Conservation (phyloP, 768 basidiomycete species). For the Dentipellis sp. region DNA sequence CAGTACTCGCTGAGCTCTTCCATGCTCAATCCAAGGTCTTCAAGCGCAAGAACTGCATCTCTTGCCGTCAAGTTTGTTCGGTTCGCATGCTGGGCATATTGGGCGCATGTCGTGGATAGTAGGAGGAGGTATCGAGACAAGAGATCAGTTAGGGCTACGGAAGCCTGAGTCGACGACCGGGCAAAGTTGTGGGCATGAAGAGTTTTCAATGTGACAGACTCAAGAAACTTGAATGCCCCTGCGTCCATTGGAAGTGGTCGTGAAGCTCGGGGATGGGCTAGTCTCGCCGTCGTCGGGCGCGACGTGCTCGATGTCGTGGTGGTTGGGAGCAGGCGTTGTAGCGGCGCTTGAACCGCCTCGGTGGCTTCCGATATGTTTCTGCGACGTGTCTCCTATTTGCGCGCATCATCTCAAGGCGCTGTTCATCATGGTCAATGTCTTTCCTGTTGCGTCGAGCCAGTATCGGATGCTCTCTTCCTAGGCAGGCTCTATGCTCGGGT, state of each 20-base stretch:
- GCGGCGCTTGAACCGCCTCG: constrained; percentile 10
- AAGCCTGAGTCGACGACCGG: constrained; percentile 65
- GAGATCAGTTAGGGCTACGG: constrained; percentile 62
- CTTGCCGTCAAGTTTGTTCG: constrained; percentile 43
- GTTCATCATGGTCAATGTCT: no score
- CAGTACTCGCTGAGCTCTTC: constrained; percentile 65
- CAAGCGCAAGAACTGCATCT: constrained; percentile 59
- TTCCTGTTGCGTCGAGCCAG: no score
- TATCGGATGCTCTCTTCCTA: no score
- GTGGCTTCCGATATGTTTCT: background rate
- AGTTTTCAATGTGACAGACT: constrained; percentile 57
- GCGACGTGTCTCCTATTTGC: background rate
- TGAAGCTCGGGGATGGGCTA: background rate
- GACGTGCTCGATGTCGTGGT: constrained; percentile 15
- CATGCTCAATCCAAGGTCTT: constrained; percentile 64
- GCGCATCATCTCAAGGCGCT: no score
- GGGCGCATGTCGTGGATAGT: constrained; percentile 56
- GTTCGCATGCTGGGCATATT: constrained; percentile 71
- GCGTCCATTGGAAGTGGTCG: constrained; percentile 33
- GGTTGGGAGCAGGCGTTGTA: constrained; percentile 14
- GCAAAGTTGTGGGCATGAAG: constrained; percentile 74
- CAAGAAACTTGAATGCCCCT: constrained; percentile 51
- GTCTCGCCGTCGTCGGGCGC: constrained; percentile 11
- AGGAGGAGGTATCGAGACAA: constrained; percentile 66
- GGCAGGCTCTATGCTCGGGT: no score